A percentile compares a stretch with the other conserved stretches of the same genome.
Conservation (phyloP, 139 green algal genomes). For the Asterochloris sp. region DNA sequence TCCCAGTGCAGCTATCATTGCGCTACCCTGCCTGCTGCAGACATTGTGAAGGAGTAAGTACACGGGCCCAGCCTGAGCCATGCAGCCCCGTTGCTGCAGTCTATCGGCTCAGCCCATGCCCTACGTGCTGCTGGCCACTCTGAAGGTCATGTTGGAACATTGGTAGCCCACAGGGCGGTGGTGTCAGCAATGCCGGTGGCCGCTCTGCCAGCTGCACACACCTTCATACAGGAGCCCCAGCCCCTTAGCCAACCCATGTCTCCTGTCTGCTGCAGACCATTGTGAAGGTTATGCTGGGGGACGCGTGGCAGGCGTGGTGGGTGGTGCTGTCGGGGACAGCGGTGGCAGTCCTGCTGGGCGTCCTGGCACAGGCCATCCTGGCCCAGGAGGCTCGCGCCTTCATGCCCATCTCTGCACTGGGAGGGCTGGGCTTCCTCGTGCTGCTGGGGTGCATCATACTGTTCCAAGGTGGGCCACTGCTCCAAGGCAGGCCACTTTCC, state of each 20-base stretch:
- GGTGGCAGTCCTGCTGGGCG: background rate
- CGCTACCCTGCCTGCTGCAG: background rate
- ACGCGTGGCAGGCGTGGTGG: conserved; percentile 5
- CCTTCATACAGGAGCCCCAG: background rate
- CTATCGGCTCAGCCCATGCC: background rate
- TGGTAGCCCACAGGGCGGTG: background rate
- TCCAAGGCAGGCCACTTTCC: too few species aligned
- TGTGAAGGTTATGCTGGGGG: conserved; percentile 12
- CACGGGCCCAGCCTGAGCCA: too few species aligned
- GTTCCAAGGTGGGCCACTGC: background rate
- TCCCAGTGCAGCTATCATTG: background rate
- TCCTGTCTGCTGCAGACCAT: conserved; percentile 10
- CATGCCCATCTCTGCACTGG: background rate
- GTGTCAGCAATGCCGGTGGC: background rate
- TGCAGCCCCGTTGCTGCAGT: too few species aligned
- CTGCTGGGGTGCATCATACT: conserved; percentile 15
- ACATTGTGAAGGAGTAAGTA: background rate
- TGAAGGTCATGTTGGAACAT: background rate
- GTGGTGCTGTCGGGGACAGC: background rate
- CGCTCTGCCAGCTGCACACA: background rate
- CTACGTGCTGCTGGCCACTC: background rate
- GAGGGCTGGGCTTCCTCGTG: background rate
- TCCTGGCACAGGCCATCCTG: background rate
- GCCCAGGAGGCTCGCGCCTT: background rate
- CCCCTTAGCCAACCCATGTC: background rate